phyloP scores from a whole-genome alignment of 176 grass and related monocot genomes.

The Poa pratensis region DNA sequence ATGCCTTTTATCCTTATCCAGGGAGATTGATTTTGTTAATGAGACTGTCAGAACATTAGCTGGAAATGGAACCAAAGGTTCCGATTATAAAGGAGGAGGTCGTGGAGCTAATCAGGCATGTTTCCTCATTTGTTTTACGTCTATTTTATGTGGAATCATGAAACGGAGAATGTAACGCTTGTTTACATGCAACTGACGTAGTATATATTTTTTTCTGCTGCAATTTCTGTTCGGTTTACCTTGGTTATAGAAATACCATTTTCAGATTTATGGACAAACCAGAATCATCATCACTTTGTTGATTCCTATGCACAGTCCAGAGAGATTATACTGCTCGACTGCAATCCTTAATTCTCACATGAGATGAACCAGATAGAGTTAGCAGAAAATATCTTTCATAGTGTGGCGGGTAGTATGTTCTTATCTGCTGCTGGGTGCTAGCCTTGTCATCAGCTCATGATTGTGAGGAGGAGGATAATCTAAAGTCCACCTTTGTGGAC shows the following conservation, averaged over 20 bases:
- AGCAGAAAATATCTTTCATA: slow-evolving; percentile 11
- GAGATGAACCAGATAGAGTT: slow-evolving; percentile 1
- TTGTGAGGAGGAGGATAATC: background rate
- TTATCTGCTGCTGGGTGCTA: slow-evolving; percentile 15
- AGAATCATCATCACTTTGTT: slow-evolving; percentile 9
- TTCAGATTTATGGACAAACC: background rate
- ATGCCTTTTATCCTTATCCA: slow-evolving; percentile 43
- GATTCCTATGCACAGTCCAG: background rate
- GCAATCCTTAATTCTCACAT: slow-evolving; percentile 12
- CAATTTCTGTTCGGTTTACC: slow-evolving; percentile 15
- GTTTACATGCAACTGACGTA: slow-evolving; percentile 18
- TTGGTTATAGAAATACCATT: background rate
- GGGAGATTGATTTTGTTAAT: slow-evolving; percentile 91
- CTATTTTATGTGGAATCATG: slow-evolving; percentile 6
- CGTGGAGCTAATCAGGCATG: slow-evolving; percentile 82
- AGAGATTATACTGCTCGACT: slow-evolving; percentile 20
- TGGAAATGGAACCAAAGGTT: slow-evolving; percentile 95
- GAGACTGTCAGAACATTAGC: slow-evolving; percentile 92
- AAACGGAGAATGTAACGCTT: slow-evolving; percentile 3
- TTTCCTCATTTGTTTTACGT: slow-evolving; percentile 24
- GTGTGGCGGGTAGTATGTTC: background rate
- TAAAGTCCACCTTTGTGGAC: background rate
- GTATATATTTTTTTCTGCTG: slow-evolving; percentile 23
- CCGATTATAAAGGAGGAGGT: slow-evolving; percentile 81
- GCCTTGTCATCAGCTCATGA: slow-evolving; percentile 1